Evolutionary conservation across 371 early-diverging fungal species (phyloP), one percentile per base, ranked within the genome.

Genomic region (Mucor saturninus): DNA sequence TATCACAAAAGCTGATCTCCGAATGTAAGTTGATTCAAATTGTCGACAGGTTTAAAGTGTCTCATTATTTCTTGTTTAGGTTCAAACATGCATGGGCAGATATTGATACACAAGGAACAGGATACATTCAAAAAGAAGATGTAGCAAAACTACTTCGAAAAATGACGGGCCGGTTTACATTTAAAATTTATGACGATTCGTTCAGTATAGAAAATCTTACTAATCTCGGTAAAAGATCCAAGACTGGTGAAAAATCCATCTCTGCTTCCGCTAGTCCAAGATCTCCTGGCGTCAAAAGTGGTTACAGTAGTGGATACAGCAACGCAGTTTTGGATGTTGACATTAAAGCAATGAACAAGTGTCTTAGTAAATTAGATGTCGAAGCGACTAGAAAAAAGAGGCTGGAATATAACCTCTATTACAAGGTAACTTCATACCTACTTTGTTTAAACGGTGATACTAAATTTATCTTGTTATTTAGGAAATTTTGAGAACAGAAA

Each of bases 11-110:
- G 69, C 82, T 42, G 86, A 86, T 54, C 67, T 86, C 21, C 67
- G 84, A 56, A 82, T 75, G 81, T 81, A 73, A 62, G 70, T 43
- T 13, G 0, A 1, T 30, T 7, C 42, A 5, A n/a, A 8, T 38
- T 31, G 37, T 4, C 9, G 28, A 8, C 8, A 15, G 4, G n/a
- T 38, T 4, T 53, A 46, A 6, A 21, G 9, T 4, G 10, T 31
- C 10, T 51, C 39, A 14, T 32, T 28, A 40, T 29, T 52, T 5
- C 30, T 15, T 7, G 13, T 30, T 30, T 51, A 81, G 81, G 62
- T 86, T 79, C 55, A 86, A 84, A 55, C 53, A 80, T 49, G 82
- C 80, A 8, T 86, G 86, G 86, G 82, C 83, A 14, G 79, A 78
- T 4, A 79, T 84, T 30, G 86, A 86, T 68, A 79, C 81, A 7